Base-by-base conservation (phyloP, 257 asterid genomes). In the Coffea canephora region DNA sequence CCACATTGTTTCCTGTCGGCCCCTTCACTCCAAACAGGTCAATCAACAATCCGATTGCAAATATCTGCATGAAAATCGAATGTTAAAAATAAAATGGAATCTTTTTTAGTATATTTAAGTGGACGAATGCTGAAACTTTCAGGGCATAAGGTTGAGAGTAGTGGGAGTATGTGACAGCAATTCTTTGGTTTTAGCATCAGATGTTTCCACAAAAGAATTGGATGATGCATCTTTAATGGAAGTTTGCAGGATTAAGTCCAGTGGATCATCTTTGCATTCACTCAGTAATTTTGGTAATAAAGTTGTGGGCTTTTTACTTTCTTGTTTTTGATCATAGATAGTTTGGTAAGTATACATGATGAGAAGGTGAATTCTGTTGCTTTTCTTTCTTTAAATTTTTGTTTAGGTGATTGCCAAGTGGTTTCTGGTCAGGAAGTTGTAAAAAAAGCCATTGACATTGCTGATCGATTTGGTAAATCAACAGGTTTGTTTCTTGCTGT, bases 131-230 rank as follows among this genome's bases (percentile, higher is more conserved):
- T 55, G 6, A 72, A 55, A 62, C 73, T 82, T 41, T 64, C 89
- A 93, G 99, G 94, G 95, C 25, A 84, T 92, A 82, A 86, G 87
- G 86, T 68, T 95, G 84, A 89, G 92, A 82, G 93, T 93, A 81
- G 88, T 93, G 75, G 98, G 97, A 79, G 93, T 93, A 77, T 91
- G 96, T 80, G 99, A 95, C 79, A 92, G 98, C 86, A 88, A 86
- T 84, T 84, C 88, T 57, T 86, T 95, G 89, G 86, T 91, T 80
- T 85, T 82, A 71, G 85, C 86, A n/a, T 79, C 88, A 3, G 91
- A 93, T 86, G 87, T 91, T 71, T 82, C 80, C 23, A 80, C 85
- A 45, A 82, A 83, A 71, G 97, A 93, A 85, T 86, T 95, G 18
- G 88, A 79, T 77, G 99, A 95, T 86, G 88, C 84, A 8, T 87